A percentile compares a stretch with the other conserved stretches of the same genome.
Conservation (phyloP, 345 rosid species). For the Syzygium oleosum region DNA sequence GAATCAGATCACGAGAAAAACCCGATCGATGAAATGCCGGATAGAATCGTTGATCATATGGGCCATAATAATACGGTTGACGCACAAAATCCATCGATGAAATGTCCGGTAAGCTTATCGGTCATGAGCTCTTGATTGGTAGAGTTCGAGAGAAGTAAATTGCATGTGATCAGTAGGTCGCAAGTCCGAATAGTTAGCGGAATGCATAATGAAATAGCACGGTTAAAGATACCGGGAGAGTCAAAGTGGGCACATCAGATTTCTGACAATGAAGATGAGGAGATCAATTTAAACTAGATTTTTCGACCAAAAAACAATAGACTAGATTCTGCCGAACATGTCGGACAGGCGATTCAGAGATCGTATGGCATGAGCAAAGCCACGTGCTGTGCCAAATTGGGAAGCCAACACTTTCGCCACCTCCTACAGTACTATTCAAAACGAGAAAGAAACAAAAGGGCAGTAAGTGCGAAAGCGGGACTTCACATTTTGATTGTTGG, state of each 20-base stretch:
- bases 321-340: no score
- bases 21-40: neutral
- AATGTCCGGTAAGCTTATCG: no score
- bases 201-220: no score
- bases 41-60: neutral
- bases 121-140: no score
- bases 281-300: neutral
- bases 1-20: no score
- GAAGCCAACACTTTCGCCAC: neutral
- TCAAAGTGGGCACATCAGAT: neutral
- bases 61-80: no score
- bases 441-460: neutral
- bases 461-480: neutral
- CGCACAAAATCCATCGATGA: no score
- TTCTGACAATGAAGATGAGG: neutral
- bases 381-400: neutral
- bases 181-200: no score
- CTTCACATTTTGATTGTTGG: neutral
- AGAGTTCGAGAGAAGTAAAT: no score
- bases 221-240: no score
- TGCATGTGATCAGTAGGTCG: no score
- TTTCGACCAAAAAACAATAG: neutral
- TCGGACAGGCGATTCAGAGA: neutral
- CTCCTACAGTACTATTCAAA: neutral
- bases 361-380: neutral